phyloP scores from a whole-genome alignment of 1,284 basidiomycete genomes.

The Neolentinus lepideus region DNA sequence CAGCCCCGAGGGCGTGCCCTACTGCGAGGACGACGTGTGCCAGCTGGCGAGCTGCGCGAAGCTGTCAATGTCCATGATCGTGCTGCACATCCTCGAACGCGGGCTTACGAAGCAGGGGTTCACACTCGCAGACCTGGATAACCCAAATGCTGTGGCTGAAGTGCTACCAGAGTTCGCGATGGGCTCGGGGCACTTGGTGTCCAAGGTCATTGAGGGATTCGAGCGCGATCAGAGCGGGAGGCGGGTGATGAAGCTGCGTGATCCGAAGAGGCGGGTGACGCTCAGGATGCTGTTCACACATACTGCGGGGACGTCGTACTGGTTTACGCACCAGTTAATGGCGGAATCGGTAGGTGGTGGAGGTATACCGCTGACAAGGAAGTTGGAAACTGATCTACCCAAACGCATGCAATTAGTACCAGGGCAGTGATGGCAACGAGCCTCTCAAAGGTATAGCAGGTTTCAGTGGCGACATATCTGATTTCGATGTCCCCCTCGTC shows the following conservation, averaged over 20 bases:
- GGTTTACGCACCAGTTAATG: not conserved
- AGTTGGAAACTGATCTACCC: not conserved
- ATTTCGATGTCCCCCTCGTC: not conserved
- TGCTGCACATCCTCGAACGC: not conserved
- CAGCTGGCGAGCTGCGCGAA: not conserved
- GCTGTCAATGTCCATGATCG: not conserved
- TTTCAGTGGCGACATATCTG: not conserved
- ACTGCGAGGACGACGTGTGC: not conserved
- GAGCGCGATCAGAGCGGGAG: not conserved
- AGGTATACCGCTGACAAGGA: not conserved
- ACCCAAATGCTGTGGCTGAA: not conserved
- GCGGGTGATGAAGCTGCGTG: not conserved
- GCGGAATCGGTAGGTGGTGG: not conserved
- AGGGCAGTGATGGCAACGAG: not conserved
- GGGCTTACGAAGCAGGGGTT: not conserved
- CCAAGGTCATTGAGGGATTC: not conserved
- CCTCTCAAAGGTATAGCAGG: not conserved
- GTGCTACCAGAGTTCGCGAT: not conserved
- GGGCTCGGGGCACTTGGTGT: not conserved
- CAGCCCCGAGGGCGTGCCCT: not conserved
- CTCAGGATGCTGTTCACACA: not conserved
- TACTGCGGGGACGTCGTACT: not conserved
- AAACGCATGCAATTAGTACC: not conserved
- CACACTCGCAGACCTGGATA: not conserved
- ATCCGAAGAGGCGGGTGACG: not conserved